Percentiles rank a stretch among this genome's conserved stretches.
Evolutionary conservation across 352 stramenopile genomes (phyloP).

Genomic region (Detonula confervacea): DNA sequence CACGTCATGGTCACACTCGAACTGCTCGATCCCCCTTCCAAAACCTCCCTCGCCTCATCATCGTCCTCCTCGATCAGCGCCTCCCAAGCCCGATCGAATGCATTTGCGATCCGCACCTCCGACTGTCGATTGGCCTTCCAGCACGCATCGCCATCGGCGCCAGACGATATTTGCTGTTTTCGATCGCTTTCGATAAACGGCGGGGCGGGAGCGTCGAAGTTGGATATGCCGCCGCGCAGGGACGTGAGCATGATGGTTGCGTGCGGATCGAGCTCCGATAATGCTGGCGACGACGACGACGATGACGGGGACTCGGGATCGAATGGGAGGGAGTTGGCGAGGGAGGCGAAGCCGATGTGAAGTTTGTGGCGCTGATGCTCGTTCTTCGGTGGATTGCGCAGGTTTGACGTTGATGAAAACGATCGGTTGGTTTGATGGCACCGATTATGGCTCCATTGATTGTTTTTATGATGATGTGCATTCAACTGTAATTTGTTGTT

Average conservation of each 20-base stretch:
- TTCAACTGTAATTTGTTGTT: too few species aligned
- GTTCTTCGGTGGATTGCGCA: slow-evolving; percentile 2
- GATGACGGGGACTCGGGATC: background rate
- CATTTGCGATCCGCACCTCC: slow-evolving; percentile 11
- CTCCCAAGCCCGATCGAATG: slow-evolving; percentile 23
- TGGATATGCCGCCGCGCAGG: slow-evolving; percentile 16
- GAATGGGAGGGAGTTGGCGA: slow-evolving; percentile 32
- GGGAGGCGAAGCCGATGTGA: slow-evolving; percentile 34
- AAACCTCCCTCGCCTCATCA: slow-evolving; percentile 9
- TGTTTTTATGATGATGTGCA: background rate
- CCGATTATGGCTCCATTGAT: background rate
- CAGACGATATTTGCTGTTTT: background rate
- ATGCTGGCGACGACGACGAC: background rate
- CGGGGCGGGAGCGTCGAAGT: slow-evolving; percentile 31
- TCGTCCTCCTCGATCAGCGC: slow-evolving; percentile 26
- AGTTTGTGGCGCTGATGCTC: slow-evolving; percentile 20
- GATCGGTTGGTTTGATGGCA: background rate
- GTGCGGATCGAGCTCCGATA: slow-evolving; percentile 38
- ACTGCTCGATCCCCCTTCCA: background rate
- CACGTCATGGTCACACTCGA: slow-evolving; percentile 18
- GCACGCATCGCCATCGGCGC: slow-evolving; percentile 4
- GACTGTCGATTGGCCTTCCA: slow-evolving; percentile 40
- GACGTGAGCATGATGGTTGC: slow-evolving; percentile 38
- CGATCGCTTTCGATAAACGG: slow-evolving; percentile 18
- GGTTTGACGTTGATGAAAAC: background rate